These are phyloP conservation scores for Penicillium vulpinum DNA, from an alignment of 2,329 filamentous ascomycete genomes.

Conservation along the genomic window DNA sequence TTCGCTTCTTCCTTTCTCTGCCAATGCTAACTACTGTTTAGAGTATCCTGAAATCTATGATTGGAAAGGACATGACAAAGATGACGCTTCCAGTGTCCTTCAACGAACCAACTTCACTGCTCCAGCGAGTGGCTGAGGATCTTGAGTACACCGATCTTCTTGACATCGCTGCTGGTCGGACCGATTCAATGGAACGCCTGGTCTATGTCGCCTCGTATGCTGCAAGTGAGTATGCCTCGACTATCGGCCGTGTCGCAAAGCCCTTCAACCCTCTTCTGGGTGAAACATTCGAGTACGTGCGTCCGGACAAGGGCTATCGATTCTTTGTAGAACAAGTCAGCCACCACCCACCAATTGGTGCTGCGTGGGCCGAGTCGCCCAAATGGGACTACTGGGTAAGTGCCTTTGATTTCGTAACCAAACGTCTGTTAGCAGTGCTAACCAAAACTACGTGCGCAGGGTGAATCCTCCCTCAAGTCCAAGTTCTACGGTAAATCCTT, in stretches of 20 bases:
- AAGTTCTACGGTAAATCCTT: conserved; percentile 98
- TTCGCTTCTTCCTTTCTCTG: neutral
- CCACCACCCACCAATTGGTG: conserved; percentile 92
- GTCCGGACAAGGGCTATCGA: conserved; percentile 94
- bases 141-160: conserved; percentile 97
- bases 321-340: conserved; percentile 99
- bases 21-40: conserved; percentile 40
- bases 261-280: conserved; percentile 96
- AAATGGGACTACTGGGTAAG: conserved; percentile 87
- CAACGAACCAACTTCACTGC: conserved; percentile 93
- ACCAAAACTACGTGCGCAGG: conserved; percentile 49
- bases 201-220: conserved; percentile 96
- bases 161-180: conserved; percentile 79
- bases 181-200: conserved; percentile 85
- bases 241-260: conserved; percentile 93
- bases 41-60: conserved; percentile 98
- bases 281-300: conserved; percentile 94
- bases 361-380: conserved; percentile 86
- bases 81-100: conserved; percentile 98
- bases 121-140: conserved; percentile 94
- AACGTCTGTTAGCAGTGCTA: neutral
- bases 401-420: neutral
- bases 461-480: conserved; percentile 90
- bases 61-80: conserved; percentile 99
- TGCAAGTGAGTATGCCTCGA: conserved; percentile 94